These are phyloP conservation scores for Pseudogymnoascus sp. DNA, from an alignment of 2,329 filamentous ascomycete genomes.

Conservation along the genomic window DNA sequence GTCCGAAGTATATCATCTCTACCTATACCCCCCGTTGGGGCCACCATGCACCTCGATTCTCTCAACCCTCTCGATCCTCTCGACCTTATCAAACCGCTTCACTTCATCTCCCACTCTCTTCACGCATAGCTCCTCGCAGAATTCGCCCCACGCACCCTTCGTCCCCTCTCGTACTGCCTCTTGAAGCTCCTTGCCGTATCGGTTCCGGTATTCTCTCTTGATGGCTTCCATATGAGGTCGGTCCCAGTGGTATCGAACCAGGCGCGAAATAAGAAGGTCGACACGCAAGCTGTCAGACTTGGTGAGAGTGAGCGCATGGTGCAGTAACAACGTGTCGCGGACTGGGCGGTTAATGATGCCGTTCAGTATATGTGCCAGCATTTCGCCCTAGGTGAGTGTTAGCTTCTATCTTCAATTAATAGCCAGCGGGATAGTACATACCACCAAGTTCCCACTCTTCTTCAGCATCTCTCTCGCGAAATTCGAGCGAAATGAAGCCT, in stretches of 20 bases:
- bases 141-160: constrained; percentile 68
- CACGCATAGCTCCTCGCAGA: constrained; percentile 65
- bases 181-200: constrained; percentile 69
- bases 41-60: neutral
- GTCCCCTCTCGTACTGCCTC: constrained; percentile 74
- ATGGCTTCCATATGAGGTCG: constrained; percentile 70
- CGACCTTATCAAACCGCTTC: constrained; percentile 38
- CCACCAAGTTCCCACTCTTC: constrained; percentile 87
- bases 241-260: constrained; percentile 93
- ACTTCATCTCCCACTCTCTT: constrained; percentile 55
- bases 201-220: constrained; percentile 70
- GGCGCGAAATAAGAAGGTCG: constrained; percentile 78
- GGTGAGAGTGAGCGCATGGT: constrained; percentile 78
- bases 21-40: neutral
- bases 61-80: constrained; percentile 1
- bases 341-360: constrained; percentile 94
- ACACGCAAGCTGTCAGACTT: constrained; percentile 61
- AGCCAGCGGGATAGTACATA: constrained; percentile 44
- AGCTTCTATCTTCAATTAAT: neutral
- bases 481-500: constrained; percentile 65
- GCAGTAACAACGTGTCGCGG: constrained; percentile 81
- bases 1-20: neutral
- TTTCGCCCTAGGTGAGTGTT: constrained; percentile 63
- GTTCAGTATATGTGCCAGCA: constrained; percentile 91
- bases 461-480: constrained; percentile 82